Base-by-base conservation (phyloP, 2,329 filamentous ascomycete genomes). In the Botrytis elliptica region DNA sequence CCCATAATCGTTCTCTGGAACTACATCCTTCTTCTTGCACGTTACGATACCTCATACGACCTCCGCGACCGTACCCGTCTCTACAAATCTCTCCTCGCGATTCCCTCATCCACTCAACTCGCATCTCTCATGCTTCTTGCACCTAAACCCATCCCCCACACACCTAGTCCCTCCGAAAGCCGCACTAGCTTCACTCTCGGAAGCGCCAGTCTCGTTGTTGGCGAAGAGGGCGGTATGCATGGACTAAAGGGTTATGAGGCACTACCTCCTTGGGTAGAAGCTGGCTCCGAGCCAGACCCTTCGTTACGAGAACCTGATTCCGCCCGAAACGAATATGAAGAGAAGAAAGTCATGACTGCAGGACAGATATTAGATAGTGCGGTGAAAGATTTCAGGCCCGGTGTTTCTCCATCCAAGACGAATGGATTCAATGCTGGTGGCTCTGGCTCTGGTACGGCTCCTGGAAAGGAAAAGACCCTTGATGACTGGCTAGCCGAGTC, bases 31-130 rank as follows among this genome's bases (percentile, higher is more conserved):
- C 88, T 95, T 1, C 88, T 99, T 1, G 93, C 93, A 46, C 90
- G 96, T 75, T 99, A 98, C 82, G 96, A 98, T 79, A 93, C 91
- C 0, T 98, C 95, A 0, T 99, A 97, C 82, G 95, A 98, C 80
- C 89, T 99, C 4, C 93, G 96, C 76, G 96, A 98, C 81, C 92
- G 96, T 38, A 91, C 95, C 2, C 90, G 96, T 46, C 88, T 98
- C 75, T 98, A 97, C 84, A 94, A 93, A 76, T 88, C 94, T 1
- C 89, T 99, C 1, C 88, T 99, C 2, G 88, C 90, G 6, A 90
- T 93, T 7, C 93, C 95, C 1, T 85, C 87, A 3, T 89, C 88
- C 12, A 92, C 90, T 0, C 94, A 98, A 81, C 88, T 99, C 25
- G 96, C 96, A 4, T 94, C 92, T 0, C 86, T 99, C 22, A 92